Evolutionary conservation across 257 asterid genomes (phyloP).

Genomic region (Verbena officinalis): DNA sequence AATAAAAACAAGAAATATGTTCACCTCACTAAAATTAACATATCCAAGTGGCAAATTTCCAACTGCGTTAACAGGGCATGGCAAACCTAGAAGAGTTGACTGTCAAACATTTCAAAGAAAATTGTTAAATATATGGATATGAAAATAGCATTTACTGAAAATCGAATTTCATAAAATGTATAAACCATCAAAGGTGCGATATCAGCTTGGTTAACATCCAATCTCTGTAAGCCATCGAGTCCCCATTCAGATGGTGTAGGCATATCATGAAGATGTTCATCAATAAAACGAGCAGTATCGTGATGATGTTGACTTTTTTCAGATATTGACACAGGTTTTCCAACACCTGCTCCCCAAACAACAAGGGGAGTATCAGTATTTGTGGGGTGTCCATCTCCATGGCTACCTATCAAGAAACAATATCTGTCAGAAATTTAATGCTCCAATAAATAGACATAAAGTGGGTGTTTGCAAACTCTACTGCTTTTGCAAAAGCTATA

Average conservation of each 20-base stretch:
- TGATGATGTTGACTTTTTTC: slow-evolving; percentile 47
- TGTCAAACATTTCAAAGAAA: slow-evolving; percentile 43
- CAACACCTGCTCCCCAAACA: slow-evolving; percentile 95
- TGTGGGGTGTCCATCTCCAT: slow-evolving; percentile 98
- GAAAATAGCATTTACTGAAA: slow-evolving; percentile 17
- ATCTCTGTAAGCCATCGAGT: slow-evolving; percentile 80
- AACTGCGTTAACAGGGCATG: slow-evolving; percentile 91
- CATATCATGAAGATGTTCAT: slow-evolving; percentile 77
- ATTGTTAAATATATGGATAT: slow-evolving; percentile 26
- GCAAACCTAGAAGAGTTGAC: slow-evolving; percentile 95
- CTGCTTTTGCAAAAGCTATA: no score
- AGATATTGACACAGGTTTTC: slow-evolving; percentile 54
- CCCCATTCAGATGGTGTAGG: slow-evolving; percentile 98
- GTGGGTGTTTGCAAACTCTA: no score
- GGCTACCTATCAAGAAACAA: slow-evolving; percentile 68
- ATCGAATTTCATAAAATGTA: slow-evolving; percentile 28
- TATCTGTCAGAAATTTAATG: slow-evolving; percentile 27
- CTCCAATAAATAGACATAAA: not conserved
- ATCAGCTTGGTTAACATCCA: slow-evolving; percentile 98
- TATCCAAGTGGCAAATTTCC: slow-evolving; percentile 91
- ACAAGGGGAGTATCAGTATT: slow-evolving; percentile 98
- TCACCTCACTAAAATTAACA: slow-evolving; percentile 70
- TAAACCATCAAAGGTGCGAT: slow-evolving; percentile 94
- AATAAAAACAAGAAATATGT: slow-evolving; percentile 25
- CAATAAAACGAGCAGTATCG: slow-evolving; percentile 62